These are phyloP conservation scores for Polysphondylium violaceum DNA, from an alignment of 78 protist genomes.

Conservation along the genomic window DNA sequence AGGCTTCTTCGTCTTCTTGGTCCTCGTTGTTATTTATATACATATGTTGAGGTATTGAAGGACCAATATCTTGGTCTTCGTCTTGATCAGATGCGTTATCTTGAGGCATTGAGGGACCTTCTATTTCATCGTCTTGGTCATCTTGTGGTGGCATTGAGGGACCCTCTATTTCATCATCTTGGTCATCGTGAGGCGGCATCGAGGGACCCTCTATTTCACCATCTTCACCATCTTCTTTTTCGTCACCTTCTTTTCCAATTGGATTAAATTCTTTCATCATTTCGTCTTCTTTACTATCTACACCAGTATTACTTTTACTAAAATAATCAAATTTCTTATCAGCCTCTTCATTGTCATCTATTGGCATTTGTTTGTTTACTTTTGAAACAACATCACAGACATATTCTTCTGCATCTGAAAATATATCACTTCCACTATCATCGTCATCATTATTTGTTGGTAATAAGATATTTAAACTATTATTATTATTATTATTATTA, in stretches of 20 bases:
- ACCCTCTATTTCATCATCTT: neutral
- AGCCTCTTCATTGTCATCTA: neutral
- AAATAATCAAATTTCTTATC: neutral
- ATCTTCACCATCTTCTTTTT: constrained; percentile 8
- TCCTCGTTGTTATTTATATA: neutral
- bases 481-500: neutral
- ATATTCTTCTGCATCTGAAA: constrained; percentile 71
- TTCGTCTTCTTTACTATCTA: constrained; percentile 4
- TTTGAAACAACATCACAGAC: neutral
- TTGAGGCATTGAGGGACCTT: constrained; percentile 27
- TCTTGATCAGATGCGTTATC: neutral
- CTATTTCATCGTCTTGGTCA: constrained; percentile 1
- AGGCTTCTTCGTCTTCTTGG: constrained; percentile 40
- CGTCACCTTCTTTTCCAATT: constrained; percentile 44
- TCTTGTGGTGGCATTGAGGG: neutral
- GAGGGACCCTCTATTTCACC: neutral
- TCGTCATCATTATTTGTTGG: neutral
- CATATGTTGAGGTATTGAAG: neutral
- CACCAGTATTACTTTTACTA: neutral
- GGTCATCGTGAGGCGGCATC: neutral
- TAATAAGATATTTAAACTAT: neutral
- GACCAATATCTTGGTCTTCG: neutral
- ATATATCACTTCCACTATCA: constrained; percentile 25
- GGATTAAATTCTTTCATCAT: constrained; percentile 3
- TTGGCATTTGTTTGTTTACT: neutral